Evolutionary conservation across 306 rosid species (phyloP).

Genomic region (Cicer pinnatifidum): DNA sequence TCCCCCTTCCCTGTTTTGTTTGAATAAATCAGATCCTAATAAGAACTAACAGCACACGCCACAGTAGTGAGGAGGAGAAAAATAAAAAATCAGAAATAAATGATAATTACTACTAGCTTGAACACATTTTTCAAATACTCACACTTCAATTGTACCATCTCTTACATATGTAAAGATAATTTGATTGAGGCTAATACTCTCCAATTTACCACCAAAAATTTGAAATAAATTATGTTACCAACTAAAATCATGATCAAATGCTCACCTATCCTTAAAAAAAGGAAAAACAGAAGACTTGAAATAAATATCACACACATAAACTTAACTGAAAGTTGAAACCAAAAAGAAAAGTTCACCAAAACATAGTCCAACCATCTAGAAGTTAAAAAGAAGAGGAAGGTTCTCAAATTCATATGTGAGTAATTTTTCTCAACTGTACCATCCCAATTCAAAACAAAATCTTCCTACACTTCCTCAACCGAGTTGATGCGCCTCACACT

Average conservation of each 20-base stretch:
- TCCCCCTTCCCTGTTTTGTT: too few species aligned
- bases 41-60: background rate
- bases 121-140: background rate
- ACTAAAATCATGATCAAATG: background rate
- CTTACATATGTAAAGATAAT: background rate
- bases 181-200: background rate
- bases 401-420: slow-evolving; percentile 37
- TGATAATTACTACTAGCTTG: background rate
- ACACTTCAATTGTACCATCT: background rate
- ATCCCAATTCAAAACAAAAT: slow-evolving; percentile 52
- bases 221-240: background rate
- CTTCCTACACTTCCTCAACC: slow-evolving; percentile 47
- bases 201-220: background rate
- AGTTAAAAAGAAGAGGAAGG: slow-evolving; percentile 25
- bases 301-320: slow-evolving; percentile 32
- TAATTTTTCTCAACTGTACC: slow-evolving; percentile 50
- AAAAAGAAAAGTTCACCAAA: slow-evolving; percentile 33
- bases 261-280: slow-evolving; percentile 8
- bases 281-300: background rate
- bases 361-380: slow-evolving; percentile 36
- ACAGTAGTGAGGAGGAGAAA: background rate
- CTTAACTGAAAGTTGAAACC: slow-evolving; percentile 24
- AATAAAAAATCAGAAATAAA: background rate
- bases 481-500: slow-evolving; percentile 45
- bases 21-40: background rate